Conservation (phyloP, 1,139 yeast genomes). For the Taphrina wiesneri region DNA sequence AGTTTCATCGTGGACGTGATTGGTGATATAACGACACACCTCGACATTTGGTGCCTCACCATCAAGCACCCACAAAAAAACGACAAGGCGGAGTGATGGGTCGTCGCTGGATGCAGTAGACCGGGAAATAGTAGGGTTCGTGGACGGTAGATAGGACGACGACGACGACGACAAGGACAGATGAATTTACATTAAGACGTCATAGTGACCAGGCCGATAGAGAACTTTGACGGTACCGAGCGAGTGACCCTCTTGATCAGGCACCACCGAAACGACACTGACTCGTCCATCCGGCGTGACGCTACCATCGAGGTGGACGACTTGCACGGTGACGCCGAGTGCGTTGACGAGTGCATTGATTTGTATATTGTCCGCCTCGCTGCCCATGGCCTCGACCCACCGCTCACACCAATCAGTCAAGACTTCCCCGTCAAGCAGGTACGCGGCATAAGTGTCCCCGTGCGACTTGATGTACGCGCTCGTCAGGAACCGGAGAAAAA, state of each 20-base stretch:
- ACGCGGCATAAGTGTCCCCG: slow-evolving; percentile 39
- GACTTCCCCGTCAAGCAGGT: slow-evolving; percentile 33
- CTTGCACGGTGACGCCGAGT: slow-evolving; percentile 33
- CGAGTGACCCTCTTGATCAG: slow-evolving; percentile 18
- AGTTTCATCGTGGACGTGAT: slow-evolving; percentile 48
- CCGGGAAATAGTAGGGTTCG: not conserved
- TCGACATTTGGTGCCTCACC: slow-evolving; percentile 49
- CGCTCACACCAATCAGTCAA: slow-evolving; percentile 37
- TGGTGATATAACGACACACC: slow-evolving; percentile 45
- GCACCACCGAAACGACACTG: slow-evolving; percentile 37
- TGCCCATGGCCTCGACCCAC: slow-evolving; percentile 41
- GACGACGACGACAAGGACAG: too few species aligned
- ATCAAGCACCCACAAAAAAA: slow-evolving; percentile 39
- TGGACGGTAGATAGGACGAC: too few species aligned
- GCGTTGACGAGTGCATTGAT: slow-evolving; percentile 41
- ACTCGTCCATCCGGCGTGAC: slow-evolving; percentile 36
- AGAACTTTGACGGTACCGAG: slow-evolving; percentile 36
- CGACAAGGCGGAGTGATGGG: not conserved
- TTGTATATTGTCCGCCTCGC: slow-evolving; percentile 42
- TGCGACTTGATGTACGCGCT: slow-evolving; percentile 41
- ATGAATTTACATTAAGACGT: slow-evolving; percentile 27
- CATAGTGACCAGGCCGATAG: slow-evolving; percentile 43
- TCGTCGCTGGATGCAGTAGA: not conserved
- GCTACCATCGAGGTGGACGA: slow-evolving; percentile 32
- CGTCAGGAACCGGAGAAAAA: slow-evolving; percentile 40